Evolutionary conservation across 805 yeast genomes (phyloP).

Genomic region (Metschnikowia sp.): DNA sequence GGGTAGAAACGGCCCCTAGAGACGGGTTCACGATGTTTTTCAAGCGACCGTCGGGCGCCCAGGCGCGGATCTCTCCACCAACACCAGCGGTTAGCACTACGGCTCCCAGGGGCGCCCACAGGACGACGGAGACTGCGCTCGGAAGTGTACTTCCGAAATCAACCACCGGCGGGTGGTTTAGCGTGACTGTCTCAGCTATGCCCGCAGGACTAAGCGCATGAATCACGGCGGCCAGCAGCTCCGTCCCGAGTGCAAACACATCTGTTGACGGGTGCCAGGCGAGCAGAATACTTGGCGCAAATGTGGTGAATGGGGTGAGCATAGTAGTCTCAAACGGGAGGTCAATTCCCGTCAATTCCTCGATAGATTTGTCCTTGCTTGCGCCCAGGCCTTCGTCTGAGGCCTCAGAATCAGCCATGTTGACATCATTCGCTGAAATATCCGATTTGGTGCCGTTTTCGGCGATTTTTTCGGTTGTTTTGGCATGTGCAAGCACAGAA

Average conservation of each 20-base stretch:
- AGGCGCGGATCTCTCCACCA: slow-evolving; percentile 73
- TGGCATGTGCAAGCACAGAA: slow-evolving; percentile 21
- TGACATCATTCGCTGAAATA: background rate
- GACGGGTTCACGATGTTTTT: slow-evolving; percentile 41
- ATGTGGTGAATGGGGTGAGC: slow-evolving; percentile 35
- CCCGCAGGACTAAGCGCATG: slow-evolving; percentile 29
- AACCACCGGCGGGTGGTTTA: slow-evolving; percentile 35
- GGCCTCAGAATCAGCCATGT: slow-evolving; percentile 1
- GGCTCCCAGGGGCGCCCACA: slow-evolving; percentile 71
- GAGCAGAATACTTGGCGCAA: slow-evolving; percentile 44
- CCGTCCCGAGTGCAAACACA: slow-evolving; percentile 54
- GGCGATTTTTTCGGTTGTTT: background rate
- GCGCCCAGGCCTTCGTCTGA: background rate
- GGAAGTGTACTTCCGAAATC: slow-evolving; percentile 12
- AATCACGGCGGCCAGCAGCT: slow-evolving; percentile 46
- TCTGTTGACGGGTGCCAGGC: slow-evolving; percentile 56
- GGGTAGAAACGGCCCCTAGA: slow-evolving; percentile 9
- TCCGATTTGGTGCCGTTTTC: background rate
- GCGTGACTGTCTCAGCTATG: slow-evolving; percentile 27
- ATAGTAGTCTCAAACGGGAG: slow-evolving; percentile 26
- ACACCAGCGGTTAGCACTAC: slow-evolving; percentile 59
- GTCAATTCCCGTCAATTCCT: background rate
- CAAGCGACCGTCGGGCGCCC: slow-evolving; percentile 70
- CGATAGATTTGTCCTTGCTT: background rate
- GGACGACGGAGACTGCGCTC: slow-evolving; percentile 30